Conservation (phyloP, 1,284 basidiomycete species). For the Austroboletus novae-zelandiae region DNA sequence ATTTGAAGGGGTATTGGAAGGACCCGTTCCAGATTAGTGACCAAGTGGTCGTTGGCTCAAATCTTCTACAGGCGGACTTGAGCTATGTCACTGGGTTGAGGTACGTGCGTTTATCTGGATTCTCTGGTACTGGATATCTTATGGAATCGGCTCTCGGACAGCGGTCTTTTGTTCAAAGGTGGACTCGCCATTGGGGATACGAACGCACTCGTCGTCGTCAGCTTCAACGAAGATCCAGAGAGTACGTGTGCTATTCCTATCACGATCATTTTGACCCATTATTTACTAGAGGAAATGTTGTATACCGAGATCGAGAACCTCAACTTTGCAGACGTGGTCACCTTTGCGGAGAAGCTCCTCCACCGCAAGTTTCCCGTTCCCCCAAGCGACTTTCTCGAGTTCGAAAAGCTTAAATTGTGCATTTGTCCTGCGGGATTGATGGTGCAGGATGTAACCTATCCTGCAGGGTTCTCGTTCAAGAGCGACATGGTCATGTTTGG, state of each 20-base stretch:
- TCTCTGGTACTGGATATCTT: neutral
- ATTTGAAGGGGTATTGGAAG: slow-evolving; percentile 5
- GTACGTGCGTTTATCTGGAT: neutral
- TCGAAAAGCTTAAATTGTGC: slow-evolving; percentile 2
- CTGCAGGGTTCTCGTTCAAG: slow-evolving; percentile 8
- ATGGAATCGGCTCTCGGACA: neutral
- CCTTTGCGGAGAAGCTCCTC: slow-evolving; percentile 8
- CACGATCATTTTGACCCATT: neutral
- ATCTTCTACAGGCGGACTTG: slow-evolving; percentile 3
- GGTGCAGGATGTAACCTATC: slow-evolving; percentile 3
- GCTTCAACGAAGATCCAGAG: slow-evolving; percentile 7
- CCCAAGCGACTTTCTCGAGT: slow-evolving; percentile 9
- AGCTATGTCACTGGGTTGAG: slow-evolving; percentile 5
- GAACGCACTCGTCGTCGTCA: neutral
- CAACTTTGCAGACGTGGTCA: slow-evolving; percentile 5
- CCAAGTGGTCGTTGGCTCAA: slow-evolving; percentile 2
- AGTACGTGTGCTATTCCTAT: neutral
- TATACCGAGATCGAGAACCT: slow-evolving; percentile 7
- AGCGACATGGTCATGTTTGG: slow-evolving; percentile 9
- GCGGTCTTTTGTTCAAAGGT: slow-evolving; percentile 6
- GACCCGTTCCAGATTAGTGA: slow-evolving; percentile 6
- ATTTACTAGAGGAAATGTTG: slow-evolving; percentile 8
- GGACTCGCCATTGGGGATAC: slow-evolving; percentile 2
- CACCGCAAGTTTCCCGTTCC: slow-evolving; percentile 3
- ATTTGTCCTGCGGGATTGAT: slow-evolving; percentile 1